Evolutionary conservation across 2,329 filamentous ascomycete genomes (phyloP).

Genomic region (Harringtonia lauricola): DNA sequence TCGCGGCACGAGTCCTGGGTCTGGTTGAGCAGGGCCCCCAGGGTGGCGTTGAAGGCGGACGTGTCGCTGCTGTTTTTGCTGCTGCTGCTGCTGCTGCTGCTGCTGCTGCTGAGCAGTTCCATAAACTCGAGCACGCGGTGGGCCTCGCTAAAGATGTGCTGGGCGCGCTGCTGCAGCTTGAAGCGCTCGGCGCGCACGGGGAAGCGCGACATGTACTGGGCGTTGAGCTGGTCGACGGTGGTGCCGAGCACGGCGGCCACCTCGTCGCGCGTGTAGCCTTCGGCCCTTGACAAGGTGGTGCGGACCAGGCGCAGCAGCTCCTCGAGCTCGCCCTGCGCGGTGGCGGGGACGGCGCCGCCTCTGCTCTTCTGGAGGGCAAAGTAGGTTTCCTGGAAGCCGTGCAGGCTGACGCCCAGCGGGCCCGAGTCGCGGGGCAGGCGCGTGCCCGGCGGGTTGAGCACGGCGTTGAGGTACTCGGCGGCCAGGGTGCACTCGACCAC

Average conservation of each 20-base stretch:
- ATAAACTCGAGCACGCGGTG: constrained; percentile 78
- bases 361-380: constrained; percentile 45
- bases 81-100: constrained; percentile 29
- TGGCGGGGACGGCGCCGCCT: constrained; percentile 17
- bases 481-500: constrained; percentile 93
- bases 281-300: constrained; percentile 60
- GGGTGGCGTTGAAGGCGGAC: constrained; percentile 48
- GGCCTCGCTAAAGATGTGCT: constrained; percentile 88
- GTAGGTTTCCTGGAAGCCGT: constrained; percentile 77
- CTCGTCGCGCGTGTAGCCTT: constrained; percentile 83
- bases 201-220: constrained; percentile 75
- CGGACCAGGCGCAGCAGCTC: constrained; percentile 60
- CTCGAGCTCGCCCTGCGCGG: constrained; percentile 53
- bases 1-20: constrained; percentile 83
- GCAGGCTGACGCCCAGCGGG: constrained; percentile 72
- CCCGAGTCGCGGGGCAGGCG: constrained; percentile 65
- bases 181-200: constrained; percentile 81
- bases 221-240: constrained; percentile 59
- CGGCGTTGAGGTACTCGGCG: constrained; percentile 54
- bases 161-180: constrained; percentile 74
- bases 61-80: constrained; percentile 45
- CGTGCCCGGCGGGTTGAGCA: constrained; percentile 43
- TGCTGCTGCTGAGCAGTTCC: constrained; percentile 51
- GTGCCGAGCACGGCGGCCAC: constrained; percentile 60
- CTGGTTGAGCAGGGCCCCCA: constrained; percentile 78